Evolutionary conservation across 768 basidiomycete species (phyloP).

Genomic region (Kwoniella pini): DNA sequence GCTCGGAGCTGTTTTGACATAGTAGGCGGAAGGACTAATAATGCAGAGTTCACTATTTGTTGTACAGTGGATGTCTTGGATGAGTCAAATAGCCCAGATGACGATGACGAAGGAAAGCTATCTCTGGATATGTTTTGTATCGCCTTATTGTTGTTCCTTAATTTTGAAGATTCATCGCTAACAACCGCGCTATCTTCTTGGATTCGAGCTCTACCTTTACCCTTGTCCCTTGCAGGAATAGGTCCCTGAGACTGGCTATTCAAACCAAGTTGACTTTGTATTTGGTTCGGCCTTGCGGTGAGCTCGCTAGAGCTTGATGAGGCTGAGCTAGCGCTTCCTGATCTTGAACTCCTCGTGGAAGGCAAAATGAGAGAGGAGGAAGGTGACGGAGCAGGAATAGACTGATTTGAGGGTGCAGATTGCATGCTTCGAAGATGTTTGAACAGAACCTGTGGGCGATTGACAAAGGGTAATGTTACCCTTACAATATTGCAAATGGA

Average conservation of each 20-base stretch:
- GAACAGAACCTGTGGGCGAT: slow-evolving; percentile 27
- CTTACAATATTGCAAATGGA: no score
- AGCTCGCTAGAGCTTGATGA: slow-evolving; percentile 38
- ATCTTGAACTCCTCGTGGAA: neutral
- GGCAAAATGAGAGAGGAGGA: slow-evolving; percentile 28
- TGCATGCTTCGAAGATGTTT: slow-evolving; percentile 36
- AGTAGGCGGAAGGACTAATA: slow-evolving; percentile 3
- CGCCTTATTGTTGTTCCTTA: neutral
- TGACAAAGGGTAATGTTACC: no score
- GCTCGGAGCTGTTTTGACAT: neutral
- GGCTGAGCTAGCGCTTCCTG: slow-evolving; percentile 24
- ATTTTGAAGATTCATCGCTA: neutral
- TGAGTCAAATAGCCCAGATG: no score
- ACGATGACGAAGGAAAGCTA: neutral
- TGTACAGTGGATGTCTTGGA: neutral
- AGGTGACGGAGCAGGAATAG: slow-evolving; percentile 30
- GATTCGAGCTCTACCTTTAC: slow-evolving; percentile 12
- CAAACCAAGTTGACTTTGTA: neutral
- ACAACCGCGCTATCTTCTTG: neutral
- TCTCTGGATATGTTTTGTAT: neutral
- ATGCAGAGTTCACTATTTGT: neutral
- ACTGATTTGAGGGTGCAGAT: slow-evolving; percentile 10
- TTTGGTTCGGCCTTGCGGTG: slow-evolving; percentile 31
- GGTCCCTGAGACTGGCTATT: neutral
- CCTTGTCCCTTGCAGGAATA: neutral